phyloP scores from a whole-genome alignment of 2,329 filamentous ascomycete genomes.

The Aureobasidium sp. region DNA sequence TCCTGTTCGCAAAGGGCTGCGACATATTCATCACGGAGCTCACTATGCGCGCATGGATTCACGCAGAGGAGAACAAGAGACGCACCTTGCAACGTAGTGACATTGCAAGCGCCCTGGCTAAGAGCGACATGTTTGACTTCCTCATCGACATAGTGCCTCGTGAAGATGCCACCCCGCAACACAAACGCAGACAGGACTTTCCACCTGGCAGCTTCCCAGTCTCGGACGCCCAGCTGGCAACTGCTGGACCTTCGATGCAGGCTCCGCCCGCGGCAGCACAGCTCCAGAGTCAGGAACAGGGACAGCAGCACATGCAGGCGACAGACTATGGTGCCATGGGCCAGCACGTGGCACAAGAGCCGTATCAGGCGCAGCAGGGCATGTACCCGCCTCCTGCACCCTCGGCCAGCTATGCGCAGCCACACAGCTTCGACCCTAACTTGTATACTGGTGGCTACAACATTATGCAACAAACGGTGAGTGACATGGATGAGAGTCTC shows the following conservation, averaged over 20 bases:
- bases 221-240: constrained; percentile 45
- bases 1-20: constrained; percentile 95
- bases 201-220: constrained; percentile 37
- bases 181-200: constrained; percentile 57
- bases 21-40: constrained; percentile 99
- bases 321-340: constrained; percentile 29
- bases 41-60: constrained; percentile 99
- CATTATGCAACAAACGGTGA: constrained; percentile 77
- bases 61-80: constrained; percentile 97
- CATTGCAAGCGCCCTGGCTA: constrained; percentile 89
- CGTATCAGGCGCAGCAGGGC: constrained; percentile 66
- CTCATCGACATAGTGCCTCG: constrained; percentile 97
- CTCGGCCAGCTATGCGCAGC: constrained; percentile 65
- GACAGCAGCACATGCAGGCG: constrained; percentile 19
- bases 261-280: constrained; percentile 24
- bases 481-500: constrained; percentile 23
- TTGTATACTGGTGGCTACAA: constrained; percentile 71
- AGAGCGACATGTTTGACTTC: constrained; percentile 99
- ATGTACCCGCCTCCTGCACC: constrained; percentile 82
- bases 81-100: constrained; percentile 91
- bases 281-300: constrained; percentile 25
- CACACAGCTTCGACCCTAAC: constrained; percentile 69
- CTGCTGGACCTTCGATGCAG: constrained; percentile 30
- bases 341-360: constrained; percentile 31
- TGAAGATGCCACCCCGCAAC: constrained; percentile 80